Evolutionary conservation across 129 eudicot genomes (phyloP).

Genomic region (Helianthus tuberosus): DNA sequence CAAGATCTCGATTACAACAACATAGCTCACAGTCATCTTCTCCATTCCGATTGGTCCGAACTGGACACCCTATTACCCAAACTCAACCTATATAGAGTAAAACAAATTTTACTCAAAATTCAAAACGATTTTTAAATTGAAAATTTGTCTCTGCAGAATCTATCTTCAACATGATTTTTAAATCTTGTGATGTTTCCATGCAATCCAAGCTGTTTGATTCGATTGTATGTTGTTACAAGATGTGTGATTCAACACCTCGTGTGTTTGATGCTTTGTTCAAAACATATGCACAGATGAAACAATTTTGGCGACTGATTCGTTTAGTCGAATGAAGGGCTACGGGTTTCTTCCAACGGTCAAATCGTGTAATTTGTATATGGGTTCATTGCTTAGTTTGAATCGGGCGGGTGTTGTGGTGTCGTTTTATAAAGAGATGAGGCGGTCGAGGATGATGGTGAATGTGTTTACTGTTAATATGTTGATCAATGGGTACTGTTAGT

Average conservation of each 20-base stretch:
- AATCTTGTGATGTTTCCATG: constrained; percentile 32
- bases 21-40: constrained; percentile 73
- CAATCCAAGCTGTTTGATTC: constrained; percentile 58
- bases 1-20: constrained; percentile 78
- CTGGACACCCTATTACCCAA: constrained; percentile 46
- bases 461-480: constrained; percentile 76
- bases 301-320: constrained; percentile 63
- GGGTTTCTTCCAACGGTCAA: constrained; percentile 77
- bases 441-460: constrained; percentile 57
- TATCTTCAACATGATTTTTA: constrained; percentile 46
- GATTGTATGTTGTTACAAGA: constrained; percentile 53
- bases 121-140: constrained; percentile 50
- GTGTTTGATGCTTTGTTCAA: constrained; percentile 79
- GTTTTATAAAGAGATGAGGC: constrained; percentile 62
- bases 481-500: constrained; percentile 54
- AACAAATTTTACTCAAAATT: constrained; percentile 69
- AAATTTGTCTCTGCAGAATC: constrained; percentile 74
- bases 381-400: constrained; percentile 56
- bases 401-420: constrained; percentile 49
- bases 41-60: constrained; percentile 75
- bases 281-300: constrained; percentile 67
- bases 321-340: constrained; percentile 63
- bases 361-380: constrained; percentile 74
- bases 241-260: constrained; percentile 74
- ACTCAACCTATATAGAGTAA: constrained; percentile 57